Evolutionary conservation across 2,329 filamentous ascomycete species (phyloP).

Genomic region (Fusarium euwallaceae): DNA sequence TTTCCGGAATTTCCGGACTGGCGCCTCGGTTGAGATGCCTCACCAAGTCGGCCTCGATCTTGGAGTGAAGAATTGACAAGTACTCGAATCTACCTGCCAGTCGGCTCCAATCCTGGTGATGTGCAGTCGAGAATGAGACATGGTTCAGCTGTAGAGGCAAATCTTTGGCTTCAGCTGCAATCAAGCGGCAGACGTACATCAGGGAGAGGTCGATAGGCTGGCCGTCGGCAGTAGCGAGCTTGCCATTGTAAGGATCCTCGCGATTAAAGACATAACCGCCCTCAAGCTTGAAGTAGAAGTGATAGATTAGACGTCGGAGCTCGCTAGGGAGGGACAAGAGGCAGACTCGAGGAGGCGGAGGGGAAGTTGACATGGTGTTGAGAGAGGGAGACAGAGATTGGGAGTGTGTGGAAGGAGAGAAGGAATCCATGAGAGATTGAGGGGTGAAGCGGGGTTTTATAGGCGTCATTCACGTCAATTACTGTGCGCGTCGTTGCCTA

Average conservation of each 20-base stretch:
- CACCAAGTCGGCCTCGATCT: neutral
- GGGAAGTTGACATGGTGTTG: neutral
- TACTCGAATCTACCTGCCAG: constrained; percentile 5
- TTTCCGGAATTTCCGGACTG: neutral
- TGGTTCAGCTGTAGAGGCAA: neutral
- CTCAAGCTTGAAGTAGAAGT: neutral
- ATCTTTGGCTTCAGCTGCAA: neutral
- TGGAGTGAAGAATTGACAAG: neutral
- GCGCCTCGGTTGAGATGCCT: neutral
- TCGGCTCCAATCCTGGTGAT: neutral
- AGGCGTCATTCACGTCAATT: neutral
- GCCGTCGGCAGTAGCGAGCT: neutral
- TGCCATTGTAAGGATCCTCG: neutral
- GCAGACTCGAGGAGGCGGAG: neutral
- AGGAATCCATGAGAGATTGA: neutral
- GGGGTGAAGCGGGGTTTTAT: neutral
- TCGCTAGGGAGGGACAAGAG: constrained; percentile 8
- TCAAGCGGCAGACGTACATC: constrained; percentile 3
- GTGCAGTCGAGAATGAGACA: constrained; percentile 4
- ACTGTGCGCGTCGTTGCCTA: neutral
- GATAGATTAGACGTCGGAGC: neutral
- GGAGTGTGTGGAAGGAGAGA: neutral
- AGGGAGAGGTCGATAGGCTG: constrained; percentile 6
- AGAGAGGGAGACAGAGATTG: too few relatives aligned
- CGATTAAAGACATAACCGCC: constrained; percentile 4